Evolutionary conservation across 2,329 filamentous ascomycete genomes (phyloP).

Genomic region (Clonostachys solani): DNA sequence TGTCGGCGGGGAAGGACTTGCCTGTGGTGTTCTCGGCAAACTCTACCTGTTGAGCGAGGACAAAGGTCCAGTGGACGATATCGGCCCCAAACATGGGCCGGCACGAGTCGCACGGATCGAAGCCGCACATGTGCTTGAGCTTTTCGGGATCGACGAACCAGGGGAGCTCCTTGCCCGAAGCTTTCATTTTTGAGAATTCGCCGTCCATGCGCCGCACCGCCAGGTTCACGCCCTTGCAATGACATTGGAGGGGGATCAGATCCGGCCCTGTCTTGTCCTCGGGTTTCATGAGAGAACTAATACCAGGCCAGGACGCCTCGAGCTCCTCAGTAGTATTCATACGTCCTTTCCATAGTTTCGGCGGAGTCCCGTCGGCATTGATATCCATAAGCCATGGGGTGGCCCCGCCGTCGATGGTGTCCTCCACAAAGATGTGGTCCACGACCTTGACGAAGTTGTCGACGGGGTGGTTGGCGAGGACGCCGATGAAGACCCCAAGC

Average conservation of each 20-base stretch:
- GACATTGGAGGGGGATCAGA: neutral
- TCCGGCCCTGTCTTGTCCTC: neutral
- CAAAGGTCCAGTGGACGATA: neutral
- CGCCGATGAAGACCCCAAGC: neutral
- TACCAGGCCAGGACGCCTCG: neutral
- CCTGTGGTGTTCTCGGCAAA: no score
- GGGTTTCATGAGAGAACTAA: no score
- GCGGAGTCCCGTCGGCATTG: neutral
- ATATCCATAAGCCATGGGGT: constrained; percentile 8
- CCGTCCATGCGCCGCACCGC: constrained; percentile 11
- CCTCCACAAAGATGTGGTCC: neutral
- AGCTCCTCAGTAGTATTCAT: neutral
- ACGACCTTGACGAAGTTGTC: neutral
- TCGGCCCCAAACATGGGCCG: neutral
- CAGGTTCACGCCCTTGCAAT: neutral
- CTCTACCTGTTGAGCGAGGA: constrained; percentile 12
- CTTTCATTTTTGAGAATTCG: constrained; percentile 1
- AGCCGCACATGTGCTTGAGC: neutral
- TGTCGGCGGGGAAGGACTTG: no score
- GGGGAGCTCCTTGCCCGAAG: constrained; percentile 4
- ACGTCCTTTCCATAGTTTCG: neutral
- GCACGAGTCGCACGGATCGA: neutral
- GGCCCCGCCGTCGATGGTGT: neutral
- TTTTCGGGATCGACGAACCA: constrained; percentile 32
- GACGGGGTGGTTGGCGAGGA: neutral